phyloP scores from a whole-genome alignment of 1,139 yeast species.

The Magnusiomyces paraingens region DNA sequence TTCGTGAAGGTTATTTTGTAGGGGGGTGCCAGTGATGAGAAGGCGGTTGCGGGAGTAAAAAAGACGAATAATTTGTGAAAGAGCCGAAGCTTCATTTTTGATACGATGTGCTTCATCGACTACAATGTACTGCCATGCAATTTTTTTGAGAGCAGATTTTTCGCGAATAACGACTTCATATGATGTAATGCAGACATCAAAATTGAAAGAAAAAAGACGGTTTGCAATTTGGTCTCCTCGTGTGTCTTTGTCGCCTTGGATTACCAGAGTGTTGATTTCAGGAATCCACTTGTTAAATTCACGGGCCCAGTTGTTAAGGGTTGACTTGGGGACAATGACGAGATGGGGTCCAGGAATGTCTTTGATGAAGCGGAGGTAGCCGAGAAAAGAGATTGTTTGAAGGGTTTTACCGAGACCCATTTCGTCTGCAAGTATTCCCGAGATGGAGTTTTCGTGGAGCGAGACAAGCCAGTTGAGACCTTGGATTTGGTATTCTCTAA shows the following conservation, averaged over 20 bases:
- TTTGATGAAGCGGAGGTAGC: constrained; percentile 72
- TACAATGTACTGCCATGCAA: constrained; percentile 89
- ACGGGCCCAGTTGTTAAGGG: constrained; percentile 92
- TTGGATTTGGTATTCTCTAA: constrained; percentile 62
- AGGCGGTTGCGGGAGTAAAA: constrained; percentile 81
- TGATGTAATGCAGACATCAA: constrained; percentile 87
- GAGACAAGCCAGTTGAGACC: constrained; percentile 91
- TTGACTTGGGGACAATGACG: constrained; percentile 90
- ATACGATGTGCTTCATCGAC: constrained; percentile 97
- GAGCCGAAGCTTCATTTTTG: constrained; percentile 85
- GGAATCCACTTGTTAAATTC: constrained; percentile 96
- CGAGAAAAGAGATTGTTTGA: constrained; percentile 88
- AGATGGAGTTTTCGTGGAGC: constrained; percentile 71
- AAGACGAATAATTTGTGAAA: constrained; percentile 83
- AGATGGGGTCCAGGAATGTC: constrained; percentile 83
- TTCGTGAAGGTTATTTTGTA: constrained; percentile 91
- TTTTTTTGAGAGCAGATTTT: constrained; percentile 69
- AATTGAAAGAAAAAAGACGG: constrained; percentile 60
- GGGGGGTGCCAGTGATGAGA: constrained; percentile 90
- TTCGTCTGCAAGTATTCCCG: constrained; percentile 94
- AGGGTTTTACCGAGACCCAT: constrained; percentile 97
- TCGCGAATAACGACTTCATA: constrained; percentile 92
- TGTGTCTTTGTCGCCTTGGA: constrained; percentile 82
- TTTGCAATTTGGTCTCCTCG: constrained; percentile 56
- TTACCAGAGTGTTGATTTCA: constrained; percentile 77